Percentiles rank a stretch among this genome's conserved stretches.
Conservation (phyloP, 1,284 basidiomycete species). For the Marasmius fiardii region DNA sequence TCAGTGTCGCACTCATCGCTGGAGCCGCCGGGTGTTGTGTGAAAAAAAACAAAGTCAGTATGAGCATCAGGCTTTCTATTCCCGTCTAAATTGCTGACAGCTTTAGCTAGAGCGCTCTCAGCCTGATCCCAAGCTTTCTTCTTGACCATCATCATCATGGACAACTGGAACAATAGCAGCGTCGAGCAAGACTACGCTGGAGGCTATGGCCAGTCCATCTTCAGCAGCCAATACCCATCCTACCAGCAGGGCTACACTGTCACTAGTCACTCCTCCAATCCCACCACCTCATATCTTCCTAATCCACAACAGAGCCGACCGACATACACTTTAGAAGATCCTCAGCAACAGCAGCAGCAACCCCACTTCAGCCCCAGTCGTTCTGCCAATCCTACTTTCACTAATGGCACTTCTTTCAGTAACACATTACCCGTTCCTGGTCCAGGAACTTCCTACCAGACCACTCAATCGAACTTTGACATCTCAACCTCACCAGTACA, state of each 20-base stretch:
- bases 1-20: too few relatives aligned
- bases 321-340: neutral
- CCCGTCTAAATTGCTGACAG: neutral
- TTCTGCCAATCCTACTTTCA: neutral
- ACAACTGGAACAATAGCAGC: neutral
- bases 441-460: neutral
- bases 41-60: neutral
- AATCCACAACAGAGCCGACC: neutral
- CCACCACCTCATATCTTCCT: neutral
- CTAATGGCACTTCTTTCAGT: neutral
- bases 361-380: neutral
- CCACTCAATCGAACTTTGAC: neutral
- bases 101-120: neutral
- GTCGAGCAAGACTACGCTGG: neutral
- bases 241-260: neutral
- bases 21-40: neutral
- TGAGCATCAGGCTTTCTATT: neutral
- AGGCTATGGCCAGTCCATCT: neutral
- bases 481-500: neutral
- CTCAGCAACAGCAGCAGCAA: neutral
- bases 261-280: neutral
- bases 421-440: neutral
- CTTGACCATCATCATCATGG: conserved; percentile 2
- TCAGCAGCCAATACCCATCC: neutral
- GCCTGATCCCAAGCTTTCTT: neutral